Evolutionary conservation across 768 basidiomycete genomes (phyloP).

Genomic region (Paxillus ammoniavirescens): DNA sequence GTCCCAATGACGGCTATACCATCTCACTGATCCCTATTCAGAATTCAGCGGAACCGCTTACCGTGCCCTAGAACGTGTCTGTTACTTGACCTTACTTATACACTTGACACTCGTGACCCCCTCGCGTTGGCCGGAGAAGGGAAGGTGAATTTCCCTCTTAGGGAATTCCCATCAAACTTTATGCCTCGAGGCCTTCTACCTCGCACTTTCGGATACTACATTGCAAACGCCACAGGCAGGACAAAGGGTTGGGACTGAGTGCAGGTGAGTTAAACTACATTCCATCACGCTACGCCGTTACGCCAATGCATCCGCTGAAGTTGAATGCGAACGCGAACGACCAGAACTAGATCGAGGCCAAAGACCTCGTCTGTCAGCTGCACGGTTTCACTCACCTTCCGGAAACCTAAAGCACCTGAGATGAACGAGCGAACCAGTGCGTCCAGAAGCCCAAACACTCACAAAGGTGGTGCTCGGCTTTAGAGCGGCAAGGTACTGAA

Average conservation of each 20-base stretch:
- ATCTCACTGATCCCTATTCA: not conserved
- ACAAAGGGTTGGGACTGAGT: not conserved
- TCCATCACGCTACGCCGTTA: not conserved
- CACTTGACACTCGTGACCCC: constrained; percentile 1
- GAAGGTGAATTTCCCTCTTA: constrained; percentile 6
- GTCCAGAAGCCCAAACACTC: not conserved
- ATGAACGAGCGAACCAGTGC: constrained; percentile 9
- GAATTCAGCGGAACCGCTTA: constrained; percentile 17
- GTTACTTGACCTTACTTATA: not conserved
- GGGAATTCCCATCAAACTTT: constrained; percentile 24
- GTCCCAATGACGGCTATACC: not conserved
- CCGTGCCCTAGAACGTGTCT: constrained; percentile 30
- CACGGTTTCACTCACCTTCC: not conserved
- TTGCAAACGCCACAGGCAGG: constrained; percentile 15
- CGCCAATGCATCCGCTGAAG: constrained; percentile 16
- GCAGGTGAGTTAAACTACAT: not conserved
- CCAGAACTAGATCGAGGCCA: not conserved
- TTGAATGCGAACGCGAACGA: constrained; percentile 9
- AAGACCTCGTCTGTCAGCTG: not conserved
- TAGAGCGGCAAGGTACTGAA: constrained; percentile 17
- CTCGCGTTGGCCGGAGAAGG: constrained; percentile 13
- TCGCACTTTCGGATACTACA: constrained; percentile 12
- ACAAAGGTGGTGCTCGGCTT: constrained; percentile 5
- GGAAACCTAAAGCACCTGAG: not conserved
- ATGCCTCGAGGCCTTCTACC: constrained; percentile 26